These are phyloP conservation scores for Coemansia sp. DNA, from an alignment of 192 early-diverging fungal species.

Conservation along the genomic window DNA sequence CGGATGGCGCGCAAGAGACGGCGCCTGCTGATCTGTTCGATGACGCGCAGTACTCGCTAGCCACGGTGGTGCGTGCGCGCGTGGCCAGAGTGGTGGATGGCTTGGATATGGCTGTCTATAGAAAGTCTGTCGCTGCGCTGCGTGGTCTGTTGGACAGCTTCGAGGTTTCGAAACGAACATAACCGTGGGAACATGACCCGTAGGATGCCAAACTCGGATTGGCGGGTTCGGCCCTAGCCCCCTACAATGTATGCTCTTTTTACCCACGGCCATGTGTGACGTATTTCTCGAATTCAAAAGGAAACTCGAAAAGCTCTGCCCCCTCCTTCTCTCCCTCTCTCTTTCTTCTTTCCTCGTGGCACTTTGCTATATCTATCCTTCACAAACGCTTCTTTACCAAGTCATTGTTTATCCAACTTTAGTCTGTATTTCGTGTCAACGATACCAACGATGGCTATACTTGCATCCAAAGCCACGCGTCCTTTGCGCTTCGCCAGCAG, in stretches of 20 bases:
- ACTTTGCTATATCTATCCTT: not conserved
- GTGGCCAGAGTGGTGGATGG: constrained; percentile 34
- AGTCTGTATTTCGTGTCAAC: not conserved
- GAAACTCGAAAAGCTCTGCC: too few species aligned
- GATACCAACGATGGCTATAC: constrained; percentile 8
- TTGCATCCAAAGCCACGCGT: constrained; percentile 7
- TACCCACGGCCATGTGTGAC: constrained; percentile 1
- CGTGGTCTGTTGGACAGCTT: constrained; percentile 11
- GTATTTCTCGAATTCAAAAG: not conserved
- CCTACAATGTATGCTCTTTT: not conserved
- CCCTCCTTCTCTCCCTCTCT: too few species aligned
- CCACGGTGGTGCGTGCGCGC: constrained; percentile 28
- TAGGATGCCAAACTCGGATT: too few species aligned
- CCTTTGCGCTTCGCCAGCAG: constrained; percentile 2
- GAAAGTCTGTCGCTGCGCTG: constrained; percentile 31
- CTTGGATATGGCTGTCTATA: constrained; percentile 34
- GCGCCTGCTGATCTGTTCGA: constrained; percentile 26
- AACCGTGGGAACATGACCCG: not conserved
- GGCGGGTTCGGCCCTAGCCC: not conserved
- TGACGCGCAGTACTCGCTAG: constrained; percentile 20
- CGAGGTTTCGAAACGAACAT: not conserved
- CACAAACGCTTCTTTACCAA: not conserved
- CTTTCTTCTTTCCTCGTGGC: not conserved
- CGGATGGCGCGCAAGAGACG: not conserved
- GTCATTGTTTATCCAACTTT: not conserved